Base-by-base conservation (phyloP, 2,329 filamentous ascomycete genomes). In the Botrytis cinerea region DNA sequence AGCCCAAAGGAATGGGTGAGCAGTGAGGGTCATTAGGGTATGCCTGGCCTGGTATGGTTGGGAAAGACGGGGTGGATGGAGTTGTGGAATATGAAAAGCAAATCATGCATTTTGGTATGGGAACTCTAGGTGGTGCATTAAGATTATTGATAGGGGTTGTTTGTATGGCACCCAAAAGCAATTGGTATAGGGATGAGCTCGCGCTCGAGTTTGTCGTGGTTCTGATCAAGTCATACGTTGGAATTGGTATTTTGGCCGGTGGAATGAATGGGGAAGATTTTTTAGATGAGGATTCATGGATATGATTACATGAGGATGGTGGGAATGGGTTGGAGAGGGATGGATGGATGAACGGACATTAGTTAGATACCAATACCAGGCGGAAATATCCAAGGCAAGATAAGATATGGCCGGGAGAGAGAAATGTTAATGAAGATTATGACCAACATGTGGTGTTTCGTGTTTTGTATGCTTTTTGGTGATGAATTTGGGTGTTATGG, bases 341-440 rank as follows among this genome's bases (percentile, higher is more conserved):
- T 43, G 60, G 60, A 32, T 32, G 59, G 35, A 35, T 5, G 59
- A 18, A 46, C 20, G 63, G 63, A 69, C 10, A 43, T 57, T 57
- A 69, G 66, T 20, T 69, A 69, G 66, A 69, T 69, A 69, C 66
- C 66, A 57, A 69, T 57, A 57, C 66, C 66, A 69, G 66, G 66
- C 35, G 40, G 66, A 7, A 28, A 57, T 28, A 57, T 28, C 51
- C n/a, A 45, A 63, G 35, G 61, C 14, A 54, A 69, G 66, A 40
- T 40, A 69, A n/a, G 66, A 46, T 25, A 28, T 40, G 35, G 66
- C 61, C 38, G 61, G 25, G 25, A 62, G 32, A 32, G 43, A 71
- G 46, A 22, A 66, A 68, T 38, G 46, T 59, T 68, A 67, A 72
- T 59, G 70, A 72, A 72, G 61, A 72, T 72, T 67, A 72, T 72